phyloP scores from a whole-genome alignment of 2,329 filamentous ascomycete genomes.

The Phaeoacremonium minimum region DNA sequence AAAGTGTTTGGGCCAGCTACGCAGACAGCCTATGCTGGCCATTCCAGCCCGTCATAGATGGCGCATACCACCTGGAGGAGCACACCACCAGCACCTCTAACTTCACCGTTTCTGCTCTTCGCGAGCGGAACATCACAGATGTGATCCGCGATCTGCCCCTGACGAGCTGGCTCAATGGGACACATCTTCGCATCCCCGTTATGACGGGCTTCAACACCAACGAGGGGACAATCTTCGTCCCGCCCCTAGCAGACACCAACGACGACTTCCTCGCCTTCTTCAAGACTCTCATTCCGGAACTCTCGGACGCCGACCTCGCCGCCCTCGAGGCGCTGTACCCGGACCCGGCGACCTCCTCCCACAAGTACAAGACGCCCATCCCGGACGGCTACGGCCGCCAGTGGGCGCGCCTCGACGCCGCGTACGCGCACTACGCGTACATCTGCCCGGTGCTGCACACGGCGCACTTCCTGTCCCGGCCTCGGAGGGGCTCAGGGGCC shows the following conservation, averaged over 20 bases:
- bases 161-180: slow-evolving; percentile 49
- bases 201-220: slow-evolving; percentile 69
- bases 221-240: slow-evolving; percentile 64
- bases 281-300: slow-evolving; percentile 51
- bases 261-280: slow-evolving; percentile 59
- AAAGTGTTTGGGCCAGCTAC: slow-evolving; percentile 37
- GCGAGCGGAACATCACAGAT: slow-evolving; percentile 21
- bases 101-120: too few species aligned
- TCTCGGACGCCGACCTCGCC: slow-evolving; percentile 46
- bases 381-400: slow-evolving; percentile 41
- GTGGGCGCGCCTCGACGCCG: slow-evolving; percentile 53
- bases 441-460: slow-evolving; percentile 60
- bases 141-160: slow-evolving; percentile 55
- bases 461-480: slow-evolving; percentile 40
- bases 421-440: slow-evolving; percentile 62
- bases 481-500: too few species aligned
- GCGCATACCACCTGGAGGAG: slow-evolving; percentile 16
- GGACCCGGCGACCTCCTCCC: slow-evolving; percentile 41
- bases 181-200: slow-evolving; percentile 54
- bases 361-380: slow-evolving; percentile 31
- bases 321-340: slow-evolving; percentile 59
- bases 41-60: slow-evolving; percentile 67
- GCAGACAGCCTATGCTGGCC: slow-evolving; percentile 48
- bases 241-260: slow-evolving; percentile 37
- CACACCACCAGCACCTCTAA: background rate